A percentile compares a stretch with the other conserved stretches of the same genome.
Evolutionary conservation across 805 yeast genomes (phyloP).

Genomic region (Ogataea paradorogensis): DNA sequence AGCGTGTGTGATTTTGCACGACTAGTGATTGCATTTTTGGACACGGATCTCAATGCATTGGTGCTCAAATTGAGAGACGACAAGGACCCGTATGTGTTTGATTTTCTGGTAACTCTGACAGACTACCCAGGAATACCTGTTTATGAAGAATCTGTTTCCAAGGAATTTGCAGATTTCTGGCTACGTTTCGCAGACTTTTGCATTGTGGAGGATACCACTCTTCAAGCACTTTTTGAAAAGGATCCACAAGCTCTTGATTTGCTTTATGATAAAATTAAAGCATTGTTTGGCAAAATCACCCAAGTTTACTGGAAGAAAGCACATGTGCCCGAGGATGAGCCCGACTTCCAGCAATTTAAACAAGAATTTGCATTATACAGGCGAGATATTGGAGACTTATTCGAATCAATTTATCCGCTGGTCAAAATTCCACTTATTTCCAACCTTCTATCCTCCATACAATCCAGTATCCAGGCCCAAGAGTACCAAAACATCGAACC

Average conservation of each 20-base stretch:
- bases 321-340: constrained; percentile 41
- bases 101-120: constrained; percentile 51
- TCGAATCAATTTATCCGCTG: constrained; percentile 67
- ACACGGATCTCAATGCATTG: constrained; percentile 43
- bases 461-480: constrained; percentile 23
- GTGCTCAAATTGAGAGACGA: constrained; percentile 38
- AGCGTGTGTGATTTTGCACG: constrained; percentile 42
- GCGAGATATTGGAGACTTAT: constrained; percentile 71
- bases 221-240: constrained; percentile 32
- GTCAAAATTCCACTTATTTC: constrained; percentile 53
- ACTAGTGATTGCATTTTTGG: constrained; percentile 45
- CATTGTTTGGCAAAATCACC: constrained; percentile 51
- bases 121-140: constrained; percentile 56
- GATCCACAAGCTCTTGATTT: constrained; percentile 29
- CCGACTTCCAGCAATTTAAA: constrained; percentile 32
- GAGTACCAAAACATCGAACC: constrained; percentile 51
- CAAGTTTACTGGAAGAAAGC: constrained; percentile 68
- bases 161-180: constrained; percentile 66
- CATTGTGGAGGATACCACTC: constrained; percentile 44
- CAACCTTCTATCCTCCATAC: constrained; percentile 38
- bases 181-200: constrained; percentile 58
- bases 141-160: constrained; percentile 55
- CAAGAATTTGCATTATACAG: constrained; percentile 69
- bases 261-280: constrained; percentile 33
- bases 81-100: constrained; percentile 39